These are phyloP conservation scores for Exophiala sp. DNA, from an alignment of 2,329 filamentous ascomycete species.

Conservation along the genomic window DNA sequence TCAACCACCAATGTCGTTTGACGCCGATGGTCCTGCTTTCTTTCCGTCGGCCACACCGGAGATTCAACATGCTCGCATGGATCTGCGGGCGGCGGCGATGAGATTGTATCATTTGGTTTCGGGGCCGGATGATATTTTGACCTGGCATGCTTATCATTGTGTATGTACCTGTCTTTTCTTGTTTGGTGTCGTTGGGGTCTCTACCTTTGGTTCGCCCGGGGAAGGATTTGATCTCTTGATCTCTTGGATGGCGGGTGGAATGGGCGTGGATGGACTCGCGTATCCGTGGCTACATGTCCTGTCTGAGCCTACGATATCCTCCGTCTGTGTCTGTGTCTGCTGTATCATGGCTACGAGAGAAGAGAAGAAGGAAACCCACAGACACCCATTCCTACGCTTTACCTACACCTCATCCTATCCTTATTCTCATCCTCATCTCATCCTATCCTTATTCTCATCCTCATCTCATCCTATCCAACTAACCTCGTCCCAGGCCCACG, in stretches of 20 bases:
- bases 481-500: conserved; percentile 10
- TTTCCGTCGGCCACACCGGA: conserved; percentile 17
- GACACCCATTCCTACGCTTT: too few relatives aligned
- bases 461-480: not conserved
- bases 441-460: not conserved
- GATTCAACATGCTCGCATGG: conserved; percentile 22
- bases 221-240: too few relatives aligned
- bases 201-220: too few relatives aligned
- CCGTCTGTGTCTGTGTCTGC: too few relatives aligned
- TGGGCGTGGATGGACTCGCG: too few relatives aligned
- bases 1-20: conserved; percentile 18
- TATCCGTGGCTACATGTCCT: too few relatives aligned
- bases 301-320: too few relatives aligned
- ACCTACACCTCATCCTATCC: not conserved
- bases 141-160: conserved; percentile 20
- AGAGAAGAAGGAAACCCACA: too few relatives aligned
- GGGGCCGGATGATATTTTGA: conserved; percentile 24
- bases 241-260: too few relatives aligned
- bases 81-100: conserved; percentile 26
- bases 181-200: too few relatives aligned
- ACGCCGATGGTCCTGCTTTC: conserved; percentile 18
- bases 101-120: conserved; percentile 28
- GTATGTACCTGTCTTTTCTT: conserved; percentile 9
- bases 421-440: too few relatives aligned
- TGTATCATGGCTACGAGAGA: too few relatives aligned